Evolutionary conservation across 257 asterid species (phyloP).

Genomic region (Solanum piurae): DNA sequence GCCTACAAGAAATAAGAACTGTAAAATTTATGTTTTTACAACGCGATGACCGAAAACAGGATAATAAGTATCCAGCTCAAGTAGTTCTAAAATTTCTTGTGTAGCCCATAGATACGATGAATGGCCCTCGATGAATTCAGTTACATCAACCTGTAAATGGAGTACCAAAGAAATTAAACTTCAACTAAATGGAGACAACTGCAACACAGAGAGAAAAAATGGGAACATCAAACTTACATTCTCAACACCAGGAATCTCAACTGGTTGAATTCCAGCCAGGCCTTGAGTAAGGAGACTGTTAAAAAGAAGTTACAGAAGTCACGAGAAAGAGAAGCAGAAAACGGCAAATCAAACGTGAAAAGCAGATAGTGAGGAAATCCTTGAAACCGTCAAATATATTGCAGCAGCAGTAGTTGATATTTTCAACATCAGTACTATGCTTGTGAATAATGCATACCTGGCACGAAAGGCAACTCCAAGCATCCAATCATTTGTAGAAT

Average conservation of each 20-base stretch:
- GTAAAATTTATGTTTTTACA: constrained; percentile 11
- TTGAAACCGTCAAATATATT: background rate
- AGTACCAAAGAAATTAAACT: background rate
- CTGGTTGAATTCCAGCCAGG: constrained; percentile 93
- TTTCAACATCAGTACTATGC: background rate
- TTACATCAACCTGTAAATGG: constrained; percentile 58
- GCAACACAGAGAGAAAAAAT: background rate
- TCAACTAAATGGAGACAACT: background rate
- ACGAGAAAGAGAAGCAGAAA: background rate
- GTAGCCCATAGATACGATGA: constrained; percentile 77
- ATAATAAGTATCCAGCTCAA: constrained; percentile 55
- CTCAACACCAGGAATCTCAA: constrained; percentile 77
- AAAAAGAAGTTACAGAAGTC: background rate
- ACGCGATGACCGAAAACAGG: constrained; percentile 44
- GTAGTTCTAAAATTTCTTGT: constrained; percentile 61
- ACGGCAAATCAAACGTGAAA: background rate
- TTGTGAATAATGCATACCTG: constrained; percentile 28
- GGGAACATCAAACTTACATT: constrained; percentile 31
- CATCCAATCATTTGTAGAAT: constrained; percentile 91
- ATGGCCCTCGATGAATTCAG: constrained; percentile 78
- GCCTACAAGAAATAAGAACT: background rate
- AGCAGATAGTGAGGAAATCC: background rate
- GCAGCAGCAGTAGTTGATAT: background rate
- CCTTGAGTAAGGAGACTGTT: constrained; percentile 95
- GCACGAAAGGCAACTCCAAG: constrained; percentile 96